Conservation (phyloP, 75 land plant genomes). For the Pinus tabuliformis region DNA sequence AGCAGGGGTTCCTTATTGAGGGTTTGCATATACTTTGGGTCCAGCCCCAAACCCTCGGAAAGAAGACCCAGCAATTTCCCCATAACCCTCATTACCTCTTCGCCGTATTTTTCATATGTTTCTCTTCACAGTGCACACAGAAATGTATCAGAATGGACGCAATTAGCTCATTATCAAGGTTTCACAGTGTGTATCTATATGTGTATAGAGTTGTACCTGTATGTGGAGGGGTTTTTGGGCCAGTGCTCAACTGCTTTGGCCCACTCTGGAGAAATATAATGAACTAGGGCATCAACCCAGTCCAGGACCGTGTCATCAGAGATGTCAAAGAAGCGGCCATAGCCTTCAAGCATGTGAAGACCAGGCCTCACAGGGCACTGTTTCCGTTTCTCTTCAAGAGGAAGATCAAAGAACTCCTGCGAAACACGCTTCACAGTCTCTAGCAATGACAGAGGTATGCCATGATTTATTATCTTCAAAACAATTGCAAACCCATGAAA, state of each 20-base stretch:
- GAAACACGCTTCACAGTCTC: too few relatives aligned
- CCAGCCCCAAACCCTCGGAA: constrained; percentile 1
- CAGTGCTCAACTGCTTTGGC: too few relatives aligned
- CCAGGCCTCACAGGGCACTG: too few relatives aligned
- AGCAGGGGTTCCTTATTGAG: not conserved
- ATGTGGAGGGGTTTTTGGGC: too few relatives aligned
- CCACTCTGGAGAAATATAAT: too few relatives aligned
- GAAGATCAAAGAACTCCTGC: too few relatives aligned
- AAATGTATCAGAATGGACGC: not conserved
- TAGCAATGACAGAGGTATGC: too few relatives aligned
- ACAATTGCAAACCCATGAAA: too few relatives aligned
- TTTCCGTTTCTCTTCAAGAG: too few relatives aligned
- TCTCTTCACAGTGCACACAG: not conserved
- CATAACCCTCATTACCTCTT: not conserved
- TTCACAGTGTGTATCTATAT: too few relatives aligned
- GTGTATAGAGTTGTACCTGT: too few relatives aligned
- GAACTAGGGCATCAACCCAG: constrained; percentile 1
- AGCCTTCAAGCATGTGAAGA: not conserved
- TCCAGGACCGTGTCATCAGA: constrained; percentile 6
- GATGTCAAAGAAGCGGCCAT: not conserved
- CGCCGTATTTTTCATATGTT: not conserved
- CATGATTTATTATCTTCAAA: too few relatives aligned
- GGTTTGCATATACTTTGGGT: not conserved
- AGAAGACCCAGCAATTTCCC: not conserved
- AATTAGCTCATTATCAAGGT: not conserved